These are phyloP conservation scores for Euphorbia lathyris DNA, from an alignment of 345 rosid genomes.

Conservation along the genomic window DNA sequence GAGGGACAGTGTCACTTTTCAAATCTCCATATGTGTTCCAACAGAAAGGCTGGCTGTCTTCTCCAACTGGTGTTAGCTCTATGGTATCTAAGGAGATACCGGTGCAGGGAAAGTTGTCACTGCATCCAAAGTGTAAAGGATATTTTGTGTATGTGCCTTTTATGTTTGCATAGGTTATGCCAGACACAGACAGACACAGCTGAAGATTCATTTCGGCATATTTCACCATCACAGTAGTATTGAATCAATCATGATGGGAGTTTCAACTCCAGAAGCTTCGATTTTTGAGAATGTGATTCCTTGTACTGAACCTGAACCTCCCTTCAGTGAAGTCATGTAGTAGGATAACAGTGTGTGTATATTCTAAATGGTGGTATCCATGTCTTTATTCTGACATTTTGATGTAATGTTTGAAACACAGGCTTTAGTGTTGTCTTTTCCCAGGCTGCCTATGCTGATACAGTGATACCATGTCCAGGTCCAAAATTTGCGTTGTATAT, in stretches of 20 bases:
- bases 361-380: constrained; percentile 32
- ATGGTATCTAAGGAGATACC: constrained; percentile 56
- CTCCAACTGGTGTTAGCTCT: constrained; percentile 48
- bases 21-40: constrained; percentile 79
- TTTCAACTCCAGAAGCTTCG: constrained; percentile 64
- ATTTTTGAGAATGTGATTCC: constrained; percentile 83
- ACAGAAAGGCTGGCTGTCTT: constrained; percentile 55
- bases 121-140: constrained; percentile 77
- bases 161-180: constrained; percentile 61
- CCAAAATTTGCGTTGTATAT: constrained; percentile 74
- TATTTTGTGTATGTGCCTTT: constrained; percentile 68
- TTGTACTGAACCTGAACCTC: constrained; percentile 82
- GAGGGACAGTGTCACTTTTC: constrained; percentile 56
- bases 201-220: constrained; percentile 61
- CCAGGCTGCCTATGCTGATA: constrained; percentile 73
- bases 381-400: constrained; percentile 86
- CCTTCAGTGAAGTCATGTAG: constrained; percentile 36
- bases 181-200: constrained; percentile 76
- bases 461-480: constrained; percentile 89
- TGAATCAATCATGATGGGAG: constrained; percentile 85
- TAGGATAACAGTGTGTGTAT: not conserved
- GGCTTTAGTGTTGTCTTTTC: constrained; percentile 63
- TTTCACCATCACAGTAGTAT: constrained; percentile 63
- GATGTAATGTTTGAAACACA: constrained; percentile 78
- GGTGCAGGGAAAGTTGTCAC: constrained; percentile 73